Percentiles rank a stretch among this genome's conserved stretches.
phyloP scores from a whole-genome alignment of 352 stramenopile genomes.

The Blastocystis sp. region DNA sequence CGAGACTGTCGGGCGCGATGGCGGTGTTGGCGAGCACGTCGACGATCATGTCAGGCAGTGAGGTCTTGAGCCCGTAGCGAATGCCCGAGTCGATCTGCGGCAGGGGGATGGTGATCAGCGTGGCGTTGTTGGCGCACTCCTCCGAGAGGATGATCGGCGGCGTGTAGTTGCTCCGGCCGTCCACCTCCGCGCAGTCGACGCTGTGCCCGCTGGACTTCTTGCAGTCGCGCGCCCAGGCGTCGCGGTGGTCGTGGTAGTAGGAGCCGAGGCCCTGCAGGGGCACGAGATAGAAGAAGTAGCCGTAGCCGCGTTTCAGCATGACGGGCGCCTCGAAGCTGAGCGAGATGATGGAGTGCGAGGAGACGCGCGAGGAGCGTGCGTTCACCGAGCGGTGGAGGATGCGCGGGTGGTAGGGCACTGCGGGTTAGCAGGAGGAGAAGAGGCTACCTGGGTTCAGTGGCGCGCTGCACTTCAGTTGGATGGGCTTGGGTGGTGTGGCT shows the following conservation, averaged over 20 bases:
- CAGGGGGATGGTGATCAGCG: neutral
- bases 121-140: neutral
- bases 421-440: neutral
- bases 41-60: conserved; percentile 30
- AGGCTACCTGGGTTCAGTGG: neutral
- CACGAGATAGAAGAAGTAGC: conserved; percentile 35
- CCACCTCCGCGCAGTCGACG: neutral
- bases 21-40: neutral
- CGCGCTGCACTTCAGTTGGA: neutral
- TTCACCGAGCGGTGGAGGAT: neutral
- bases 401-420: conserved; percentile 19
- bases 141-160: neutral
- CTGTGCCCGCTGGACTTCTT: neutral
- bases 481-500: neutral
- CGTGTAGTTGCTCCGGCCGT: neutral
- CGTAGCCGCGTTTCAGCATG: conserved; percentile 1
- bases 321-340: conserved; percentile 17
- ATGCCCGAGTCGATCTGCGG: conserved; percentile 50
- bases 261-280: neutral
- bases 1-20: neutral
- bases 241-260: neutral
- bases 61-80: conserved; percentile 39
- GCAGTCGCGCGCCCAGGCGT: neutral
- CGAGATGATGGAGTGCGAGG: conserved; percentile 28
- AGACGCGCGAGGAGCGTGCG: neutral